phyloP scores from a whole-genome alignment of 306 rosid species.

The Cucumis hystrix region DNA sequence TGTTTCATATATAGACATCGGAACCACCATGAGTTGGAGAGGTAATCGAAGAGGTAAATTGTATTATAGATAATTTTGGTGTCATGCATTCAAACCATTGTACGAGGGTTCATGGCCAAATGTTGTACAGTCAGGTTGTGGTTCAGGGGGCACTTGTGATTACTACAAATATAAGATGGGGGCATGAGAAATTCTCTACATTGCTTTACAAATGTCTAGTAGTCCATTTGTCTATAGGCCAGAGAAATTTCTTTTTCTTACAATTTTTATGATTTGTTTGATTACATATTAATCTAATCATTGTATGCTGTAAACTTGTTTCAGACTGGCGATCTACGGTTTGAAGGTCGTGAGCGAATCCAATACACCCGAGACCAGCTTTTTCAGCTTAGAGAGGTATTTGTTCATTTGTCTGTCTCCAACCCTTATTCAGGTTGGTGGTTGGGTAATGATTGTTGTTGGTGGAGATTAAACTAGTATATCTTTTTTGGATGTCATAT shows the following conservation, averaged over 20 bases:
- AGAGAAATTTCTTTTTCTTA: background rate
- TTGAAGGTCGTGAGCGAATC: constrained; percentile 24
- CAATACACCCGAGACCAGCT: constrained; percentile 27
- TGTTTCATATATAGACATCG: background rate
- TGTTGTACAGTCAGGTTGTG: background rate
- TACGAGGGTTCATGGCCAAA: background rate
- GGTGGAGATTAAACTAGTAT: background rate
- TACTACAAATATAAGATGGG: background rate
- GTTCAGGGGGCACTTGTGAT: background rate
- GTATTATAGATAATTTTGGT: background rate
- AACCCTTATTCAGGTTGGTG: background rate
- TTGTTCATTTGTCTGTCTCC: background rate
- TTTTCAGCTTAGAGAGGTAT: constrained; percentile 24
- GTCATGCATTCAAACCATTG: background rate
- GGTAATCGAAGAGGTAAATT: background rate
- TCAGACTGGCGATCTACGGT: constrained; percentile 22
- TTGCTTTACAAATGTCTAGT: background rate
- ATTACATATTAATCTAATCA: background rate
- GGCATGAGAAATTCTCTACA: background rate
- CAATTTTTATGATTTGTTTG: background rate
- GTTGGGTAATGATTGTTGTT: background rate
- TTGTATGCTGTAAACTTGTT: background rate
- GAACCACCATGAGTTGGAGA: background rate
- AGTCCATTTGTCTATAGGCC: background rate
- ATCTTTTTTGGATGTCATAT: background rate